Base-by-base conservation (phyloP, 1,139 yeast genomes). In the Scheffersomyces stambukii region DNA sequence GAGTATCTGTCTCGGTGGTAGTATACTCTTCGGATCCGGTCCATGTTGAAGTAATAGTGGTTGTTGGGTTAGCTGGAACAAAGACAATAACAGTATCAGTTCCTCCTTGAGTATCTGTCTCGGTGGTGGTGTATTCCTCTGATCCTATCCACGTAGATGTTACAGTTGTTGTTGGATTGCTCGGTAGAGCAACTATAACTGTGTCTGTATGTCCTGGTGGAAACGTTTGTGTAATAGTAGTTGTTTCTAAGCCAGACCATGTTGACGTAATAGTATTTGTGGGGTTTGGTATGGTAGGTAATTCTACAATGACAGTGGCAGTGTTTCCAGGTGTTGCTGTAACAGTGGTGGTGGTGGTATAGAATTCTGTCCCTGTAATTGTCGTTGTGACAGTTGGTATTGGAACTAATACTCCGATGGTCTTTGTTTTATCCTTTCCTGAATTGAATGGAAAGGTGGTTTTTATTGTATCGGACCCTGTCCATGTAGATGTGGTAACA, bases 401-500 rank as follows among this genome's bases (percentile, higher is more conserved):
- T 7, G 55, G 53, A 7, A 38, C 41, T 5, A 35, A 31, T 8
- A 48, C 42, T 7, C 32, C 33, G 17, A 48, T 45, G 2, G 54
- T 43, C 9, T 28, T 39, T 2, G 47, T 42, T 3, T 36, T 33
- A 13, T 36, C 43, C 7, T 12, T 21, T 9, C 29, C 33, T 2
- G 41, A 12, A 12, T 17, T 15, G 10, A 26, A 28, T 7, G 53
- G 48, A 15, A 45, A 31, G 7, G 60, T 54, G 4, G 54, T 48
- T 2, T 44, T 35, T 3, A 18, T 10, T 5, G 60, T 52, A 3
- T 42, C 38, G 4, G 45, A 12, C 2, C 52, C 57, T 6, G 52
- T 42, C 41, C 48, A 50, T 13, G 63, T 56, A 5, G 21, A 24
- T 0, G 64, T 57, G 6, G 44, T 35, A n/a, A 45, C 29, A 4